A percentile compares a stretch with the other conserved stretches of the same genome.
phyloP scores from a whole-genome alignment of 2,329 filamentous ascomycete species.

The Ilyonectria sp. region DNA sequence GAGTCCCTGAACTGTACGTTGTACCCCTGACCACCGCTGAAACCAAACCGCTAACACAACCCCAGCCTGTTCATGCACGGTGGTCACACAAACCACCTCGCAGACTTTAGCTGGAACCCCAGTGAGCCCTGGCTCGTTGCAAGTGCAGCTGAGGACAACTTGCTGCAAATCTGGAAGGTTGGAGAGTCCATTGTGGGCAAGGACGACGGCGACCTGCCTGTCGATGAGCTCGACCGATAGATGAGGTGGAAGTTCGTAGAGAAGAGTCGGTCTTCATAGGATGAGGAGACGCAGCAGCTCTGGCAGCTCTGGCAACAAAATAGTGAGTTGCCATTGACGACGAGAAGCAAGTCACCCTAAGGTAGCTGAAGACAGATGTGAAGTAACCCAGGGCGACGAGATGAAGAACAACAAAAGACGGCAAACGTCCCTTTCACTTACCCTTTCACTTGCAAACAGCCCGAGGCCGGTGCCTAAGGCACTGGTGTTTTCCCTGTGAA shows the following conservation, averaged over 20 bases:
- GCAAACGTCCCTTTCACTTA: neutral
- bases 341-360: conserved; percentile 29
- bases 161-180: conserved; percentile 95
- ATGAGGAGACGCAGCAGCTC: conserved; percentile 48
- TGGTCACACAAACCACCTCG: conserved; percentile 96
- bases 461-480: neutral
- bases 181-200: conserved; percentile 85
- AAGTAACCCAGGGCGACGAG: neutral
- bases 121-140: conserved; percentile 98
- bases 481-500: neutral
- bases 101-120: conserved; percentile 97
- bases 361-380: conserved; percentile 7
- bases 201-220: conserved; percentile 81
- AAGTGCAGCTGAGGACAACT: conserved; percentile 95
- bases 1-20: conserved; percentile 91
- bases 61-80: conserved; percentile 95
- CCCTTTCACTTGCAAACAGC: neutral
- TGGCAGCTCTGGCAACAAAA: conserved; percentile 40
- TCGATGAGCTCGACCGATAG: conserved; percentile 82
- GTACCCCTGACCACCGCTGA: neutral
- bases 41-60: conserved; percentile 40
- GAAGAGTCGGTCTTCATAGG: conserved; percentile 50
- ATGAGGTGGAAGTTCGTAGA: conserved; percentile 54
- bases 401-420: neutral
- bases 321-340: conserved; percentile 27